phyloP scores from a whole-genome alignment of 2,329 filamentous ascomycete genomes.

The Knufia fluminis region DNA sequence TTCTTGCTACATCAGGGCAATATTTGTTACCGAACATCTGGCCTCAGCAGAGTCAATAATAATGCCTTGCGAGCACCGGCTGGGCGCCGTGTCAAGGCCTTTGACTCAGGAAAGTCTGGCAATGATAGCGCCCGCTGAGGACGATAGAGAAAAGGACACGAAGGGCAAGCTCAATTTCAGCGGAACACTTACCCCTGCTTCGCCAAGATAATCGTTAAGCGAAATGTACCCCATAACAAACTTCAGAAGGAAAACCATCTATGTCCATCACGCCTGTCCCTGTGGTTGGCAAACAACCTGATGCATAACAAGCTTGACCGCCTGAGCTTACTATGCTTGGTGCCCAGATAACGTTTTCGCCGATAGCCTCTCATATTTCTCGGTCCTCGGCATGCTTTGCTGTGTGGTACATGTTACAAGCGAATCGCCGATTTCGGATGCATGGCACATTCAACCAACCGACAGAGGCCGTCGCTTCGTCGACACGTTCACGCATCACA shows the following conservation, averaged over 20 bases:
- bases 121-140: no score
- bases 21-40: no score
- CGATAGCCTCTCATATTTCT: background rate
- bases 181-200: background rate
- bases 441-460: background rate
- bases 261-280: no score
- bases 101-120: no score
- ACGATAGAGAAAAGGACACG: no score
- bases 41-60: no score
- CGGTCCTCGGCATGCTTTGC: background rate
- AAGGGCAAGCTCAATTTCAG: background rate
- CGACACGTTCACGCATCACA: background rate
- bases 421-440: background rate
- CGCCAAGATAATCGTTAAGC: background rate
- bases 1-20: no score
- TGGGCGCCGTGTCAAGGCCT: no score
- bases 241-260: no score
- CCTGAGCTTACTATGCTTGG: background rate
- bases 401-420: background rate
- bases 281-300: no score
- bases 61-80: no score
- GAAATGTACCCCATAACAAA: background rate
- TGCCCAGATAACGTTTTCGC: background rate
- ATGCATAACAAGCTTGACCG: conserved; percentile 10
- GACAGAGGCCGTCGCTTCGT: background rate